phyloP scores from a whole-genome alignment of 176 grass and related monocot species.

The Rhynchospora pubera region DNA sequence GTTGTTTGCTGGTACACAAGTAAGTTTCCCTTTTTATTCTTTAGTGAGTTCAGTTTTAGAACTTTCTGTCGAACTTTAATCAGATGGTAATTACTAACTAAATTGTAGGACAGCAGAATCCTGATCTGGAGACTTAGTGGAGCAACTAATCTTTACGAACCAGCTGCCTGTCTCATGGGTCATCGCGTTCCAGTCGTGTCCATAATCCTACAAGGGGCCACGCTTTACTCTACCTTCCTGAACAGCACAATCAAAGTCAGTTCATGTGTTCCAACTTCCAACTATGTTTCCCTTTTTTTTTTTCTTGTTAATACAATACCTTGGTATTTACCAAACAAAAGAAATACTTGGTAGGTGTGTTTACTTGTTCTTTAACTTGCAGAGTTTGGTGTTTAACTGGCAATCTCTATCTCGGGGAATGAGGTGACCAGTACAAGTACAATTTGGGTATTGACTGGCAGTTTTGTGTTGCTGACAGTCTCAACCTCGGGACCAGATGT shows the following conservation, averaged over 20 bases:
- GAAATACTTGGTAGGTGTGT: neutral
- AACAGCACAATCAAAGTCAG: conserved; percentile 86
- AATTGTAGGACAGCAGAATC: conserved; percentile 75
- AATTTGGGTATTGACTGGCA: neutral
- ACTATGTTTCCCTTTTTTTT: conserved; percentile 11
- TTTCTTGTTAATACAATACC: neutral
- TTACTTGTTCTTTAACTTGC: conserved; percentile 5
- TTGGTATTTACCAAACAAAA: neutral
- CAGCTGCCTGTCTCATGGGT: conserved; percentile 58
- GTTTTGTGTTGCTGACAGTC: too few species aligned
- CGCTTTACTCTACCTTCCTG: conserved; percentile 90
- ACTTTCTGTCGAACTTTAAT: conserved; percentile 2
- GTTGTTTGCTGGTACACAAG: conserved; percentile 84
- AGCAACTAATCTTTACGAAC: conserved; percentile 64
- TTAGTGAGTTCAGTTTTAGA: neutral
- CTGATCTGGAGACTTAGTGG: conserved; percentile 76
- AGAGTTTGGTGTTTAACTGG: neutral
- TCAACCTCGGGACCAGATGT: too few species aligned
- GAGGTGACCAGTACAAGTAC: neutral
- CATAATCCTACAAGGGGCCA: too few species aligned
- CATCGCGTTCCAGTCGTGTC: conserved; percentile 71
- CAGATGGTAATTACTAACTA: neutral
- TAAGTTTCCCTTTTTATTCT: conserved; percentile 22
- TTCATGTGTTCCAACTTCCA: neutral
- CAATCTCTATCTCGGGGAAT: neutral